Percentiles rank a stretch among this genome's conserved stretches.
Evolutionary conservation across 1,284 basidiomycete genomes (phyloP).

Genomic region (Rhodotorula sp.): DNA sequence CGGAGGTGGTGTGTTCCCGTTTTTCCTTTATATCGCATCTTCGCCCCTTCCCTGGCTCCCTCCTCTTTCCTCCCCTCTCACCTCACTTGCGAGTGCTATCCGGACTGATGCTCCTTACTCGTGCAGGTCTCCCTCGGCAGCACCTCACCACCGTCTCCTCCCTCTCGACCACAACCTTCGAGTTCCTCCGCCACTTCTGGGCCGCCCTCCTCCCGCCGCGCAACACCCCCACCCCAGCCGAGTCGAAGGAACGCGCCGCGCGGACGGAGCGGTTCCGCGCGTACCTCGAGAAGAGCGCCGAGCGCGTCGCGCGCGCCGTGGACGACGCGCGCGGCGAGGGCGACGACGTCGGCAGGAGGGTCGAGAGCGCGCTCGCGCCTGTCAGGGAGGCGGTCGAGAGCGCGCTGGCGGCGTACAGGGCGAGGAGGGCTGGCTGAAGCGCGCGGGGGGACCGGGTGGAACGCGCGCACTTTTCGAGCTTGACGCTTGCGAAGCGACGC

Average conservation of each 20-base stretch:
- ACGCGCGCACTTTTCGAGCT: too few species aligned
- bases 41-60: neutral
- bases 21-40: too few species aligned
- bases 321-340: slow-evolving; percentile 55
- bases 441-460: too few species aligned
- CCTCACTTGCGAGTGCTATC: neutral
- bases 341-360: slow-evolving; percentile 16
- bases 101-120: neutral
- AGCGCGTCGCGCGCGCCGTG: slow-evolving; percentile 76
- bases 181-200: slow-evolving; percentile 97
- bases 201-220: slow-evolving; percentile 72
- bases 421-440: slow-evolving; percentile 3
- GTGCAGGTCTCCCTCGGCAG: slow-evolving; percentile 71
- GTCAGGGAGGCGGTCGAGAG: slow-evolving; percentile 16
- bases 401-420: slow-evolving; percentile 5
- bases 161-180: slow-evolving; percentile 88
- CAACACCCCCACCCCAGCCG: neutral
- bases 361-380: slow-evolving; percentile 16
- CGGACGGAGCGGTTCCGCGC: slow-evolving; percentile 82
- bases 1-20: slow-evolving; percentile 10
- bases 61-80: neutral
- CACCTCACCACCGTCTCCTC: slow-evolving; percentile 79
- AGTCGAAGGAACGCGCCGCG: slow-evolving; percentile 63
- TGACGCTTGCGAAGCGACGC: too few species aligned
- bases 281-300: slow-evolving; percentile 73